Conservation (phyloP, 371 early-diverging fungal genomes). For the Zychaea mexicana region DNA sequence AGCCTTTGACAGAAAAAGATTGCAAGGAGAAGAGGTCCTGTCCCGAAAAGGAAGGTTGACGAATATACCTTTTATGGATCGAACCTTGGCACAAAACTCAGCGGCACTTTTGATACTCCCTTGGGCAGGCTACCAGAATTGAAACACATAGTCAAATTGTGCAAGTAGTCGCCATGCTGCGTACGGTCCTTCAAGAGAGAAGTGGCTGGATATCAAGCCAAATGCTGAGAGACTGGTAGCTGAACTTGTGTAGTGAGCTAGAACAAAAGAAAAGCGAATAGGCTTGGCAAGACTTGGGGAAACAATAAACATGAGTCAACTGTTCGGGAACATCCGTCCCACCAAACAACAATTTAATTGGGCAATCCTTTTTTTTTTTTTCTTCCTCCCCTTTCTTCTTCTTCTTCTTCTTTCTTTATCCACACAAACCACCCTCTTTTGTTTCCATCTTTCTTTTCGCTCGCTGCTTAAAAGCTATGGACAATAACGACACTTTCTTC, state of each 20-base stretch:
- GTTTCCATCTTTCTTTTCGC: too few relatives aligned
- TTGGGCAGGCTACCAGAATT: background rate
- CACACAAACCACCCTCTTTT: too few relatives aligned
- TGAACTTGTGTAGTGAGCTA: too few relatives aligned
- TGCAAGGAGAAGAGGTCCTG: too few relatives aligned
- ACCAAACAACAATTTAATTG: background rate
- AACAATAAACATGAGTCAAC: background rate
- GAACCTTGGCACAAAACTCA: background rate
- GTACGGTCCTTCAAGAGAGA: too few relatives aligned
- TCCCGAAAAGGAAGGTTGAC: background rate
- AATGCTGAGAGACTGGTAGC: too few relatives aligned
- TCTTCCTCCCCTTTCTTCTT: background rate
- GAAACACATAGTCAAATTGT: background rate
- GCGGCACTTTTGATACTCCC: background rate
- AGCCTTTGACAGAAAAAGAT: too few relatives aligned
- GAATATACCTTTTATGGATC: background rate
- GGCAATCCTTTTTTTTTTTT: background rate
- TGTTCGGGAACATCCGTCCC: background rate
- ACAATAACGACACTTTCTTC: background rate
- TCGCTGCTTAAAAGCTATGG: background rate
- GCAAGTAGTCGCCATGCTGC: too few relatives aligned
- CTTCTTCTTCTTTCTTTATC: background rate
- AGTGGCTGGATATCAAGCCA: too few relatives aligned
- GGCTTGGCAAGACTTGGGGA: too few relatives aligned
- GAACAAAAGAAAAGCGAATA: too few relatives aligned